Evolutionary conservation across 1,284 basidiomycete genomes (phyloP).

Genomic region (Schizophyllum commune): DNA sequence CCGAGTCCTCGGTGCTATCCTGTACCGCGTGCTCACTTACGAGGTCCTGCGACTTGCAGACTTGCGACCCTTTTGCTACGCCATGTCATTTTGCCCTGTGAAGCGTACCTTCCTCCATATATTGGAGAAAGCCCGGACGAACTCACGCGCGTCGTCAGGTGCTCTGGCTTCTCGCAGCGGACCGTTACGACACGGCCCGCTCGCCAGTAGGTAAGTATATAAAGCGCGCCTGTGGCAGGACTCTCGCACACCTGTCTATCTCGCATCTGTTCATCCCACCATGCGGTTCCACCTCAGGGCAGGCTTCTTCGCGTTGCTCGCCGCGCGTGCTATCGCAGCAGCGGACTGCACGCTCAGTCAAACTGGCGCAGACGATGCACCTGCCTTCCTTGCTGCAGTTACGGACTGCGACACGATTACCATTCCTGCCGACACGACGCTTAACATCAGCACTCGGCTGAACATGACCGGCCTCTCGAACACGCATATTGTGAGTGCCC

Average conservation of each 20-base stretch:
- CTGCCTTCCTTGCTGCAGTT: slow-evolving; percentile 24
- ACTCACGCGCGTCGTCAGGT: not conserved
- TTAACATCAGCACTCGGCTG: slow-evolving; percentile 42
- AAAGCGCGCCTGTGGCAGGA: not conserved
- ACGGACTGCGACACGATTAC: slow-evolving; percentile 34
- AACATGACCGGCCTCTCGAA: slow-evolving; percentile 46
- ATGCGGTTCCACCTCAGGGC: not conserved
- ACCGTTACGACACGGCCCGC: not conserved
- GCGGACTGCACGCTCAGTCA: not conserved
- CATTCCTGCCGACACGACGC: slow-evolving; percentile 38
- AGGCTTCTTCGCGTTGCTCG: not conserved
- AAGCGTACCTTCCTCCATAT: not conserved
- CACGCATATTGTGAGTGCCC: slow-evolving; percentile 39
- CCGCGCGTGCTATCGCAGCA: not conserved
- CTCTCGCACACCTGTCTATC: not conserved
- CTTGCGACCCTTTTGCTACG: too few relatives aligned
- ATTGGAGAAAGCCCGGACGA: not conserved
- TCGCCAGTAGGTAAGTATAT: not conserved
- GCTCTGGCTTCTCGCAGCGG: not conserved
- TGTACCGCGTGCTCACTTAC: too few relatives aligned
- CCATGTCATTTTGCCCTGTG: not conserved
- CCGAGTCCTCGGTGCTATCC: too few relatives aligned
- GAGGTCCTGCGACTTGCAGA: too few relatives aligned
- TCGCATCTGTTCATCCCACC: not conserved
- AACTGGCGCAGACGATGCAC: slow-evolving; percentile 45